Conservation (phyloP, 2,329 filamentous ascomycete species). For the Penicillium sp. region DNA sequence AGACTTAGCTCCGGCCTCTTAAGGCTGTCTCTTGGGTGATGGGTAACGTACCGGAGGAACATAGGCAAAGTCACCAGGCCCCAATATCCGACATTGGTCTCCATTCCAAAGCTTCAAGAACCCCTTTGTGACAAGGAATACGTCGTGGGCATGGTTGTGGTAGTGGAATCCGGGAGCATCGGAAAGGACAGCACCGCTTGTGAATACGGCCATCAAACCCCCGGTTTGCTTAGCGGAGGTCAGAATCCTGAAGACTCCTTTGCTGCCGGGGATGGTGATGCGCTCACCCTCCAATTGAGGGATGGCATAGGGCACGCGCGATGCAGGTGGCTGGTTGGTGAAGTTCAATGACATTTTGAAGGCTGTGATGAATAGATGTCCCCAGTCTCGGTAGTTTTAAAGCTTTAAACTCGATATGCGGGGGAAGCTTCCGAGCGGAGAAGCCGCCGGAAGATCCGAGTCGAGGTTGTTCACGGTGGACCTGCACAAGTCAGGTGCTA, state of each 20-base stretch:
- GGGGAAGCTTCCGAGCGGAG: conserved; percentile 21
- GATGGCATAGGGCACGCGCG: conserved; percentile 48
- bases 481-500: background rate
- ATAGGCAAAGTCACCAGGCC: conserved; percentile 59
- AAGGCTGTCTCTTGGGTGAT: background rate
- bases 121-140: conserved; percentile 59
- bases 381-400: conserved; percentile 5
- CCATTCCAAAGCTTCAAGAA: conserved; percentile 59
- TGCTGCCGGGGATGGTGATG: conserved; percentile 55
- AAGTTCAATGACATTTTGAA: conserved; percentile 28
- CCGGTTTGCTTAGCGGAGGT: conserved; percentile 55
- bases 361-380: background rate
- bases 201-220: conserved; percentile 54
- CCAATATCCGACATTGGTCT: conserved; percentile 56
- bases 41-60: conserved; percentile 53
- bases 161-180: conserved; percentile 55
- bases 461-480: background rate
- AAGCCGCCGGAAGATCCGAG: conserved; percentile 26
- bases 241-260: conserved; percentile 53
- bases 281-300: conserved; percentile 54
- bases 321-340: conserved; percentile 38
- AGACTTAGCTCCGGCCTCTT: background rate
- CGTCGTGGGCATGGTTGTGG: conserved; percentile 59
- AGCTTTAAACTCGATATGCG: conserved; percentile 11
- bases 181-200: conserved; percentile 48